Conservation (phyloP, 805 yeast genomes). For the Wickerhamiella azyma region DNA sequence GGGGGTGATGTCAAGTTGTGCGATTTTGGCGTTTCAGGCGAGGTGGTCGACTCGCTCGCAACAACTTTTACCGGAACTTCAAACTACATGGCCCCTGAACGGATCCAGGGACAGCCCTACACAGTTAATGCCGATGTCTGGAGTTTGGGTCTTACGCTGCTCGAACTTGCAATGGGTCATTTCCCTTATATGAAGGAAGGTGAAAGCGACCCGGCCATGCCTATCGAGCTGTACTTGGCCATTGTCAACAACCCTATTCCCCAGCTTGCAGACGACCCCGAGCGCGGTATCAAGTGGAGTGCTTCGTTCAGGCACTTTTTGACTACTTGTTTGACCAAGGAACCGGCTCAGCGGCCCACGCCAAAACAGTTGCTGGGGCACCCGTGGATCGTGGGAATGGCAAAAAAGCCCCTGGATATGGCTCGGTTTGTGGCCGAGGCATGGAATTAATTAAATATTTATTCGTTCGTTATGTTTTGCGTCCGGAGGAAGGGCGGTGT, state of each 20-base stretch:
- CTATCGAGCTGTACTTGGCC: conserved; percentile 72
- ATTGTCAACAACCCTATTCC: conserved; percentile 73
- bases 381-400: conserved; percentile 83
- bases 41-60: conserved; percentile 86
- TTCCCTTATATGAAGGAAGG: conserved; percentile 61
- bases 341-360: conserved; percentile 67
- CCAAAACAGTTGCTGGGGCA: conserved; percentile 89
- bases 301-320: conserved; percentile 72
- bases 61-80: conserved; percentile 96
- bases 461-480: neutral
- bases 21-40: conserved; percentile 97
- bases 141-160: conserved; percentile 83
- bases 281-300: conserved; percentile 66
- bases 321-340: conserved; percentile 65
- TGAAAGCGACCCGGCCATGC: conserved; percentile 39
- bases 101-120: conserved; percentile 90
- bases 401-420: conserved; percentile 64
- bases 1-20: conserved; percentile 81
- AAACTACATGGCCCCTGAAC: conserved; percentile 96
- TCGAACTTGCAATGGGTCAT: conserved; percentile 86
- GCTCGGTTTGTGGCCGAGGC: conserved; percentile 65
- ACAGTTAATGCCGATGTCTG: conserved; percentile 93
- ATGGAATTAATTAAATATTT: conserved; percentile 31
- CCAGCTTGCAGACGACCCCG: conserved; percentile 60
- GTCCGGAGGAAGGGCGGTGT: too few relatives aligned